Evolutionary conservation across 768 basidiomycete species (phyloP), one percentile per base, ranked within the genome.

Genomic region (Termitomyces sp.): DNA sequence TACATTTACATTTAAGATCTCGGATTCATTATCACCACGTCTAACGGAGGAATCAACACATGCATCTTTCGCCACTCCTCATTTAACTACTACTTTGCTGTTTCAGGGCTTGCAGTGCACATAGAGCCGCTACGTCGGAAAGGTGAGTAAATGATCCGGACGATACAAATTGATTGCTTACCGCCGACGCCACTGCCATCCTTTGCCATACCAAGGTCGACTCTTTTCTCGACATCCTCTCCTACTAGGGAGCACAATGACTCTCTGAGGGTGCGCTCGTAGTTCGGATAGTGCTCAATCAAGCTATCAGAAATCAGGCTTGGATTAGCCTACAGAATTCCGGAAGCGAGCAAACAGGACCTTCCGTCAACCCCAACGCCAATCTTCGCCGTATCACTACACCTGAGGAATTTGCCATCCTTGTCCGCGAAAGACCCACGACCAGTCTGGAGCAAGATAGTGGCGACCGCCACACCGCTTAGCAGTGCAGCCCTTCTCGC

Each of bases 111-210:
- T 90, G 86, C 34, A 95, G 79, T 1, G 94, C 94, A 63, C 91
- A 90, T 40, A 97, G 77, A 41, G 94, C 94, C 68, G 94, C 94
- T 95, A 17, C 60, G 54, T 17, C 57, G 19, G 41, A 12, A 31
- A 50, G 46, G 25, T 56, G 34, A 57, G 56, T 31, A 17, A 32
- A 50, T 9, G 12, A 52, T 62, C 53, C 35, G 12, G 45, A 56
- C 58, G 16, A 56, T 44, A 40, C 32, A 56, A 52, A 38, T 17
- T n/a, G n/a, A 37, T 48, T 35, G 71, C 89, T 74, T 71, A 97
- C 95, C 96, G 67, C 97, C 97, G 41, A 95, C 94, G 37, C 96
- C 97, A 66, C 92, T 95, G 12, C 97, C 97, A 64, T 99, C 97
- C 71, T 97, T 98, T 4, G 97, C 97, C 68, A 98, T 69, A 37